Evolutionary conservation across 2,329 filamentous ascomycete species (phyloP), one percentile per base, ranked within the genome.

Genomic region (Ophiostoma fasciatum): DNA sequence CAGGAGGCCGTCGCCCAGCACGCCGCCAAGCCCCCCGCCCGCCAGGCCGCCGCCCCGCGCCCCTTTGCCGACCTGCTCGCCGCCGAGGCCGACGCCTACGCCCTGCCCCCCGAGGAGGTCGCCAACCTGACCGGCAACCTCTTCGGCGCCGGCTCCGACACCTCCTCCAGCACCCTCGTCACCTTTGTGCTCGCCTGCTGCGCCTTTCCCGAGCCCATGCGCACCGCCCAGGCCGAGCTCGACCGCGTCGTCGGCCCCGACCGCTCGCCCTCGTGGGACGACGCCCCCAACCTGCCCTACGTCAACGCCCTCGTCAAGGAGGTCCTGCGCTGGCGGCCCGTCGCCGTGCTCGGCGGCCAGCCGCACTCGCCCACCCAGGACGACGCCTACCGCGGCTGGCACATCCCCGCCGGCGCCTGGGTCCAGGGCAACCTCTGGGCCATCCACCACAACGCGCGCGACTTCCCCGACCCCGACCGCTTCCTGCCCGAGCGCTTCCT

Each of bases 271-370:
- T 50, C 48, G 14, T 64, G 61, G 48, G 57, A 62, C 22, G 68
- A 74, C 44, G 55, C 58, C 17, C 50, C 55, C 0, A 49, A 54
- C 4, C 47, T 75, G 8, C 68, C 68, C 0, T 75, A 74, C 44
- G 48, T 73, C 22, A 56, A 60, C 15, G 64, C 64, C 2, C 56
- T 70, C 11, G 58, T 72, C 14, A 71, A 72, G 40, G 71, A 77
- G 42, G 58, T 64, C 2, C 50, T 73, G 10, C 59, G 71, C 3
- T 73, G 70, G 67, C 58, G 68, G 5, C 66, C 68, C 0, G 62
- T 70, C 1, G 59, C 61, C 10, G 62, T 66, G 29, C 60, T 68
- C n/a, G 58, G 61, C 13, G 62, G 62, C 1, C 59, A 65, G 32
- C 67, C 68, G 1, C 64, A 68, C 41, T 60, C 62, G 8, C 60